Base-by-base conservation (phyloP, 2,329 filamentous ascomycete species). In the Aspergillus thermomutatus region DNA sequence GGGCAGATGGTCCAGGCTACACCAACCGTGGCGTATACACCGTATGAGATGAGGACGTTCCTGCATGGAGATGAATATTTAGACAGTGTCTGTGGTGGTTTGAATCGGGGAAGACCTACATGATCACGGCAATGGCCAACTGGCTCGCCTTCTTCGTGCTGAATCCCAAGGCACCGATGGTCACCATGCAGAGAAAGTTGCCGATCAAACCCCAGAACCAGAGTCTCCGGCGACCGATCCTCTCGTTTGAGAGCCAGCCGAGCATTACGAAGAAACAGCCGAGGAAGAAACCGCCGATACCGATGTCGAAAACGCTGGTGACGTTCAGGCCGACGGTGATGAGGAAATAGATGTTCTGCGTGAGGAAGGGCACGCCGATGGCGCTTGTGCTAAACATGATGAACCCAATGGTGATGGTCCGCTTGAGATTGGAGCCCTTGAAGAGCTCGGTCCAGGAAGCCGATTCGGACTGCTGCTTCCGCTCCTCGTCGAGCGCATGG, bases 261-360 rank as follows among this genome's bases (percentile, higher is more conserved):
- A 53, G 34, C 14, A 59, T 43, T 14, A 63, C 57, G 26, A 61
- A 49, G 14, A 63, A 19, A 11, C 57, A 50, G 3, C 54, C 59
- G 3, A 63, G 52, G 4, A 31, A 55, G n/a, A 63, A 63, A 0
- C 61, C 61, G 2, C 61, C 61, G n/a, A 62, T 60, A 3, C 57
- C 60, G 19, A 62, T 59, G 27, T 64, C 55, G 49, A 62, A 59
- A 4, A 60, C 52, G 28, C 62, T 53, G 21, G 60, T 51, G 10
- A 57, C 49, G 25, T 57, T 52, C 14, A 64, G 54, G 26, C 59
- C 61, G 4, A 62, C 54, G 1, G 61, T 60, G 14, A 62, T 50
- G 8, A 64, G 56, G 45, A 64, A 64, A 45, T 64, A 64, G 14
- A 64, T 61, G 4, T 58, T 60, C 52, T 64, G 61, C 2, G 61